Evolutionary conservation across 352 stramenopile genomes (phyloP).

Genomic region (Phytophthora cryptogea): DNA sequence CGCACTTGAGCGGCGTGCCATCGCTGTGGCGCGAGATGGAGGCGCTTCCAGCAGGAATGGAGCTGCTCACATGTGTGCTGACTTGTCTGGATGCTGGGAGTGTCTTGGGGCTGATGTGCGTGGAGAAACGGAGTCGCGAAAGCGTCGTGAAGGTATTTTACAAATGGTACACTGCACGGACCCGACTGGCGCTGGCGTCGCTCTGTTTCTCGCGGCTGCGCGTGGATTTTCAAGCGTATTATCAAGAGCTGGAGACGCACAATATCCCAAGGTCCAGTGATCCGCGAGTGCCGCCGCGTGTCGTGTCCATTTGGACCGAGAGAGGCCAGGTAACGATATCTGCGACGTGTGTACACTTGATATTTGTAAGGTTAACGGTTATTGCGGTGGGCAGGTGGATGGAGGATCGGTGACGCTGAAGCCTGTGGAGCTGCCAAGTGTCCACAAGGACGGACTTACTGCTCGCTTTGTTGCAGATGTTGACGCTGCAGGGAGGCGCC

Average conservation of each 20-base stretch:
- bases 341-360: neutral
- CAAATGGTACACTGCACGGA: slow-evolving; percentile 26
- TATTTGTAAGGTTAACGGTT: neutral
- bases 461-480: slow-evolving; percentile 29
- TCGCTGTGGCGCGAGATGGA: slow-evolving; percentile 18
- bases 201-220: slow-evolving; percentile 34
- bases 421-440: slow-evolving; percentile 32
- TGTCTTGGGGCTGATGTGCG: slow-evolving; percentile 20
- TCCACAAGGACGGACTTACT: slow-evolving; percentile 36
- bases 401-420: slow-evolving; percentile 29
- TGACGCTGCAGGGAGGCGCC: slow-evolving; percentile 27
- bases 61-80: slow-evolving; percentile 35
- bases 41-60: slow-evolving; percentile 3
- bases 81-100: slow-evolving; percentile 33
- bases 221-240: slow-evolving; percentile 53
- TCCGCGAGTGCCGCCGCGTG: slow-evolving; percentile 55
- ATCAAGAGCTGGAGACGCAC: slow-evolving; percentile 56
- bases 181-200: slow-evolving; percentile 43
- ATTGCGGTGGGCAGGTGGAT: slow-evolving; percentile 26
- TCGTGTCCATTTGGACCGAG: slow-evolving; percentile 62
- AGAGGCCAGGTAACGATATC: slow-evolving; percentile 43
- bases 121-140: slow-evolving; percentile 28
- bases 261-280: slow-evolving; percentile 54
- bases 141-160: slow-evolving; percentile 28
- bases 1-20: slow-evolving; percentile 3